Base-by-base conservation (phyloP, 805 yeast genomes). In the Starmera quercuum region DNA sequence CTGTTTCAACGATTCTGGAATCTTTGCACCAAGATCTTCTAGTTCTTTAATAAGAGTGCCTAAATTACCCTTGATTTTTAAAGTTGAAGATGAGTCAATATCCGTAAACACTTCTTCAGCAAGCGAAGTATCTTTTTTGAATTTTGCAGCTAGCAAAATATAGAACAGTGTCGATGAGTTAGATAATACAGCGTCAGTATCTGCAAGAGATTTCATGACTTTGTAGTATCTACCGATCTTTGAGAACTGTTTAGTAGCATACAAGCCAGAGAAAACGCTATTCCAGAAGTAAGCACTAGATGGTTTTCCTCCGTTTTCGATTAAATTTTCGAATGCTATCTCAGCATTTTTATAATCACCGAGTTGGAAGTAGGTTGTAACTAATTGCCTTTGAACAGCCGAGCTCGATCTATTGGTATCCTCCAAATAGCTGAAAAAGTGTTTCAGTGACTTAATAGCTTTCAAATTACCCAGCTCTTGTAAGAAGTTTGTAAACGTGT, bases 401-500 rank as follows among this genome's bases (percentile, higher is more conserved):
- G 27, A 17, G 13, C 8, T 25, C 10, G 9, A 25, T 6, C 8
- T 10, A 11, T 25, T 25, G 5, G 13, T 14, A 11, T 9, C 6
- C 15, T 25, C 8, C 15, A 25, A 25, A 13, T 25, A 25, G 5
- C 7, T 11, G 10, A 25, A 15, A 25, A 11, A 25, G 13, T 25
- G 27, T 11, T 11, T 7, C 5, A 25, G 8, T 6, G 27, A 14
- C 6, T 25, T 25, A 14, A 17, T 10, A 14, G 27, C 27, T 25
- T n/a, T 25, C 15, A 25, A 13, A 44, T 64, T 64, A 37, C 68
- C 59, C 38, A 80, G 61, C 11, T 76, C 76, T 34, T 67, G 70
- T 37, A 80, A 59, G 23, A 82, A 58, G 9, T 75, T 58, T 7
- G 78, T 63, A 36, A 66, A 53, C 19, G 82, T 71, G 34, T 58